These are phyloP conservation scores for Eurotiales sp. DNA, from an alignment of 2,329 filamentous ascomycete species.

Conservation along the genomic window DNA sequence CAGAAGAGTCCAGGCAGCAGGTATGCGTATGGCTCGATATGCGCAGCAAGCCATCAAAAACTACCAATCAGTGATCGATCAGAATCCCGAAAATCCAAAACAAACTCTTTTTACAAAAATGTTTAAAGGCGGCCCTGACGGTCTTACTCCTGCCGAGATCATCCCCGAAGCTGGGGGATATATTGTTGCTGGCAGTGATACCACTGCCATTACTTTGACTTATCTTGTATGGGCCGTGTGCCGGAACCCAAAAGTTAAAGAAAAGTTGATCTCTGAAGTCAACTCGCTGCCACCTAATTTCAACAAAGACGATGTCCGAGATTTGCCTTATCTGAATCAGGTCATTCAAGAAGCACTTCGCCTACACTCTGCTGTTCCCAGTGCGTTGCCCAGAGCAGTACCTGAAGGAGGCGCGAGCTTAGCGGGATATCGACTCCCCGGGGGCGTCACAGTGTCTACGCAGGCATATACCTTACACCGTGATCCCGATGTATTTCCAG, in stretches of 20 bases:
- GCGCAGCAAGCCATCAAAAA: constrained; percentile 23
- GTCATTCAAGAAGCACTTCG: constrained; percentile 58
- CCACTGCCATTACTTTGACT: constrained; percentile 49
- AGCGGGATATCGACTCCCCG: constrained; percentile 43
- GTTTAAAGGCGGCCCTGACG: constrained; percentile 25
- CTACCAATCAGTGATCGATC: constrained; percentile 21
- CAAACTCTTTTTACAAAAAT: constrained; percentile 35
- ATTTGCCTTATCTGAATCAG: constrained; percentile 53
- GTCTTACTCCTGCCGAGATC: constrained; percentile 33
- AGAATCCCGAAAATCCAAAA: constrained; percentile 27
- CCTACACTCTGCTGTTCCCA: constrained; percentile 55
- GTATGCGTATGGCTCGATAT: constrained; percentile 22
- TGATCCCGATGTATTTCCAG: constrained; percentile 35
- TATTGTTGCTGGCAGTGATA: constrained; percentile 53
- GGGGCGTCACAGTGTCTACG: constrained; percentile 50
- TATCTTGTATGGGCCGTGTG: constrained; percentile 43
- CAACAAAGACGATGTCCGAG: constrained; percentile 46
- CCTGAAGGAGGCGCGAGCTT: constrained; percentile 43
- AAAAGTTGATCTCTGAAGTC: constrained; percentile 49
- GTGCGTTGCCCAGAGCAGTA: constrained; percentile 51
- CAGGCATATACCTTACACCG: constrained; percentile 53
- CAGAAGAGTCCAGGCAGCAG: constrained; percentile 17
- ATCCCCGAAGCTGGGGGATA: constrained; percentile 39
- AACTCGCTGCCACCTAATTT: constrained; percentile 27
- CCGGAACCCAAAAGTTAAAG: constrained; percentile 29